Percentiles rank a stretch among this genome's conserved stretches.
phyloP scores from a whole-genome alignment of 768 basidiomycete species.

The Panus rudis region DNA sequence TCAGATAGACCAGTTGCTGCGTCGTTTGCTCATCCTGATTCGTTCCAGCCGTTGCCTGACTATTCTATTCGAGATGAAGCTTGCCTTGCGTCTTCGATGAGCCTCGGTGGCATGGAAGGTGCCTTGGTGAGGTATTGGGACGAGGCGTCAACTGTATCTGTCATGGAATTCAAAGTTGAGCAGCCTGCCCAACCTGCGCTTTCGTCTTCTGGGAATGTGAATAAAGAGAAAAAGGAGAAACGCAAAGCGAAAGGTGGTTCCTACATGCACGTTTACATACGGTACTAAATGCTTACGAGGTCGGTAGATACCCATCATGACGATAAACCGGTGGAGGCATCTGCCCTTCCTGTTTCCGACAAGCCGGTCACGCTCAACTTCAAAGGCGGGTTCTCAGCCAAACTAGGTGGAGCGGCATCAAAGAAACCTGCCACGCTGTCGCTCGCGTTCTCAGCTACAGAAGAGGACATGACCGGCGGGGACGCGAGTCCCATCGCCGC shows the following conservation, averaged over 20 bases:
- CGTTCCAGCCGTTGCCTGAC: conserved; percentile 78
- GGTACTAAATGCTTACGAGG: background rate
- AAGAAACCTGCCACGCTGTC: conserved; percentile 36
- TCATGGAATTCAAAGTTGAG: conserved; percentile 76
- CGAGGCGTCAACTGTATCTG: conserved; percentile 67
- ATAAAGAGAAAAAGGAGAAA: conserved; percentile 53
- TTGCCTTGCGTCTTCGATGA: conserved; percentile 58
- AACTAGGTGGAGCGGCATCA: conserved; percentile 13
- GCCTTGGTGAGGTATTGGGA: conserved; percentile 91
- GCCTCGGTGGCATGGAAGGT: conserved; percentile 65
- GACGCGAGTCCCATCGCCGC: no score
- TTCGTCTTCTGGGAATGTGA: no score
- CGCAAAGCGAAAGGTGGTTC: conserved; percentile 49
- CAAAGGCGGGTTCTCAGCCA: conserved; percentile 25
- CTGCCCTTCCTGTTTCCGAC: conserved; percentile 63
- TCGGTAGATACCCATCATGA: background rate
- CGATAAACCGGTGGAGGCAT: conserved; percentile 44
- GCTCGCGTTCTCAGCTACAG: conserved; percentile 66
- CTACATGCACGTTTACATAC: background rate
- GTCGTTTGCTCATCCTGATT: conserved; percentile 88
- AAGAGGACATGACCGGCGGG: conserved; percentile 39
- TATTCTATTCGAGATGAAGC: conserved; percentile 72
- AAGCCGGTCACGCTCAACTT: conserved; percentile 80
- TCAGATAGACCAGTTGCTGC: conserved; percentile 83
- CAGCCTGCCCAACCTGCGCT: conserved; percentile 38